Evolutionary conservation across 345 rosid species (phyloP).

Genomic region (Arabis alpina): DNA sequence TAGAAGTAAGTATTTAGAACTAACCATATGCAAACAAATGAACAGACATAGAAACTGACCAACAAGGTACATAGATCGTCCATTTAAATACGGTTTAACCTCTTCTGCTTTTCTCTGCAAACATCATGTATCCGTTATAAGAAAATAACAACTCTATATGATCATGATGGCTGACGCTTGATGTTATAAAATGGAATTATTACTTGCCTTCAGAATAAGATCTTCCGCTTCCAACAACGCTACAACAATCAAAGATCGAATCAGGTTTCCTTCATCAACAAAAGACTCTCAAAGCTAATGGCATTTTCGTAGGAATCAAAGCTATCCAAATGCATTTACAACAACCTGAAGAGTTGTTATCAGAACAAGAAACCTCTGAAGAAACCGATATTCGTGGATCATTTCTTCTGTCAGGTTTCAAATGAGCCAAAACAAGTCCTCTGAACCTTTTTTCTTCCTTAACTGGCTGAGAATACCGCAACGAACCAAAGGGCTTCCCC

Average conservation of each 20-base stretch:
- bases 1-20: conserved; percentile 6
- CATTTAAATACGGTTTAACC: conserved; percentile 70
- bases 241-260: conserved; percentile 40
- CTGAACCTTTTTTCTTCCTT: conserved; percentile 44
- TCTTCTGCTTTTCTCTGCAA: conserved; percentile 82
- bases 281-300: neutral
- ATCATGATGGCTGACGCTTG: too few relatives aligned
- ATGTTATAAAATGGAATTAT: neutral
- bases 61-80: conserved; percentile 89
- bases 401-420: conserved; percentile 41
- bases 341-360: conserved; percentile 63
- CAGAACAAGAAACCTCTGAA: conserved; percentile 51
- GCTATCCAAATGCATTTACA: neutral
- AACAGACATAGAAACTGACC: conserved; percentile 60
- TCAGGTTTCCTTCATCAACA: neutral
- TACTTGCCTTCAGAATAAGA: conserved; percentile 63
- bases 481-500: conserved; percentile 39
- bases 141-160: too few relatives aligned
- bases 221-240: conserved; percentile 64
- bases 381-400: conserved; percentile 34
- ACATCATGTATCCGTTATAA: conserved; percentile 34
- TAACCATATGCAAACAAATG: conserved; percentile 15
- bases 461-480: conserved; percentile 44
- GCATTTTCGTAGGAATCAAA: neutral
- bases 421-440: conserved; percentile 50